These are phyloP conservation scores for Aphanomyces cochlioides DNA, from an alignment of 352 stramenopile genomes.

Conservation along the genomic window DNA sequence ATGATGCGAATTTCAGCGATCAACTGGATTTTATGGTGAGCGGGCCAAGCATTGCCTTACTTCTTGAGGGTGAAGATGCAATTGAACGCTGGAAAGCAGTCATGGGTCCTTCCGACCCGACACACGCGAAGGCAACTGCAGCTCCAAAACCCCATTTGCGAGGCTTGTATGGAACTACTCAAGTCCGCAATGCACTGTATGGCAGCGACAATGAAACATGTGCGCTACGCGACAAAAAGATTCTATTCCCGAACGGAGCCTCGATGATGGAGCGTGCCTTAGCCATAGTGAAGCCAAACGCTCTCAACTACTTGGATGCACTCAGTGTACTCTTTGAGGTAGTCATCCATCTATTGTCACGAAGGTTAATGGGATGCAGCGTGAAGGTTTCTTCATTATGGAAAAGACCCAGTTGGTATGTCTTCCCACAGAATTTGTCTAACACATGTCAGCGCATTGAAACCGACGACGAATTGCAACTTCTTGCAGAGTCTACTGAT, in stretches of 20 bases:
- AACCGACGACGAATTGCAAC: background rate
- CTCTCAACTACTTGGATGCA: slow-evolving; percentile 10
- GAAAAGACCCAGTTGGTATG: slow-evolving; percentile 13
- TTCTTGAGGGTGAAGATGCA: slow-evolving; percentile 40
- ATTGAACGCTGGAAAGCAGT: slow-evolving; percentile 43
- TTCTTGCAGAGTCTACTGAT: slow-evolving; percentile 4
- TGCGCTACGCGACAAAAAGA: slow-evolving; percentile 54
- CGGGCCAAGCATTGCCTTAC: slow-evolving; percentile 57
- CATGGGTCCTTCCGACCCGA: slow-evolving; percentile 56
- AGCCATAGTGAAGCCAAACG: slow-evolving; percentile 39
- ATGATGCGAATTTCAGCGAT: slow-evolving; percentile 35
- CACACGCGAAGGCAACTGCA: slow-evolving; percentile 42
- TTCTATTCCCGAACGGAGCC: slow-evolving; percentile 48
- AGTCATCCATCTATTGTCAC: background rate
- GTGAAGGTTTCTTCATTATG: slow-evolving; percentile 19
- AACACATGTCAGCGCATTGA: background rate
- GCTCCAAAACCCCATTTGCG: slow-evolving; percentile 55
- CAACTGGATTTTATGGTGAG: slow-evolving; percentile 57
- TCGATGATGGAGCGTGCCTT: slow-evolving; percentile 39
- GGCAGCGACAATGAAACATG: slow-evolving; percentile 52
- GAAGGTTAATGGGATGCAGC: background rate
- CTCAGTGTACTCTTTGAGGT: slow-evolving; percentile 24
- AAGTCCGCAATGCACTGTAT: slow-evolving; percentile 61
- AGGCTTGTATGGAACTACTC: slow-evolving; percentile 63
- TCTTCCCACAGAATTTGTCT: background rate